Conservation (phyloP, 306 rosid species). For the Vigna unguiculata region DNA sequence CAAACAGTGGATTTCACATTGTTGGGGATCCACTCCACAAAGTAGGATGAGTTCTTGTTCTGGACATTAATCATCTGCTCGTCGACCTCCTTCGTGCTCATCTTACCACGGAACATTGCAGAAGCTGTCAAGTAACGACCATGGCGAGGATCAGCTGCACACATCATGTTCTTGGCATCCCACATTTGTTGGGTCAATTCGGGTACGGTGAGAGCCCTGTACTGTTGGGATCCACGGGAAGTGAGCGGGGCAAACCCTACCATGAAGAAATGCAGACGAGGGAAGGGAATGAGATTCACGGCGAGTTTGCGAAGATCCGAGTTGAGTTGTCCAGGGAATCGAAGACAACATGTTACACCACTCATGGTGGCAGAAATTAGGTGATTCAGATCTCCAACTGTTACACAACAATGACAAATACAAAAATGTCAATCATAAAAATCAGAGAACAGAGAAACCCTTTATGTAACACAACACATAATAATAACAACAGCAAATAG, state of each 20-base stretch:
- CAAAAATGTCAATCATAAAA: neutral
- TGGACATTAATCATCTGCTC: slow-evolving; percentile 73
- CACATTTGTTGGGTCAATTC: slow-evolving; percentile 70
- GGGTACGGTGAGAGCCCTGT: slow-evolving; percentile 62
- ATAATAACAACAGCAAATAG: neutral
- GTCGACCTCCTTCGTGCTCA: slow-evolving; percentile 69
- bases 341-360: slow-evolving; percentile 67
- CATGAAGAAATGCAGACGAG: slow-evolving; percentile 69
- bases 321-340: slow-evolving; percentile 68
- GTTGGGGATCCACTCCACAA: slow-evolving; percentile 67
- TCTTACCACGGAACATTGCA: slow-evolving; percentile 69
- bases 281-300: slow-evolving; percentile 69
- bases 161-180: slow-evolving; percentile 71
- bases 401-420: neutral
- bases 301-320: slow-evolving; percentile 64
- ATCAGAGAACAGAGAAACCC: neutral
- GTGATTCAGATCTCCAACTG: slow-evolving; percentile 70
- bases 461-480: neutral
- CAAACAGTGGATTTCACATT: slow-evolving; percentile 64
- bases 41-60: slow-evolving; percentile 67
- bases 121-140: slow-evolving; percentile 66
- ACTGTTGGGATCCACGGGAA: slow-evolving; percentile 65
- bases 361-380: slow-evolving; percentile 68
- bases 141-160: slow-evolving; percentile 63
- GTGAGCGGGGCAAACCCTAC: slow-evolving; percentile 73